A percentile compares a stretch with the other conserved stretches of the same genome.
These are phyloP conservation scores for Xylariaceae sp. DNA, from an alignment of 2,329 filamentous ascomycete genomes.

Conservation along the genomic window DNA sequence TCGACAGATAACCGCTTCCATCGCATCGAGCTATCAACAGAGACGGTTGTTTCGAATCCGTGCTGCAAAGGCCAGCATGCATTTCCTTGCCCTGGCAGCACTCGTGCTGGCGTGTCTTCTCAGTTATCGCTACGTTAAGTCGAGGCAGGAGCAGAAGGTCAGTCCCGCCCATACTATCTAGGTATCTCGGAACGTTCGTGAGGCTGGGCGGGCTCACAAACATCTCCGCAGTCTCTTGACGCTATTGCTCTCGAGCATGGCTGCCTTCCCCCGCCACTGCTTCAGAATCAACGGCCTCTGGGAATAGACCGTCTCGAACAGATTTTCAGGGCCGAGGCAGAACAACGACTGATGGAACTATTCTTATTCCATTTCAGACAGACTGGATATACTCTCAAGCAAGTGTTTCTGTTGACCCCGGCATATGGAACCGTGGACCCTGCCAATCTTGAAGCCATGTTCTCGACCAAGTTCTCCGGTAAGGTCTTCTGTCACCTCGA, in stretches of 20 bases:
- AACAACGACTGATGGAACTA: constrained; percentile 10
- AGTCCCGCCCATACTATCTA: not conserved
- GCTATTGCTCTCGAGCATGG: constrained; percentile 8
- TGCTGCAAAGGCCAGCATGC: constrained; percentile 1
- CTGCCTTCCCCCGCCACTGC: constrained; percentile 8
- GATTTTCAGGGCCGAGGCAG: constrained; percentile 10
- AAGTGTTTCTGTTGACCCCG: constrained; percentile 8
- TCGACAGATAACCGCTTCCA: constrained; percentile 3
- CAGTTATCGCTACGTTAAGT: constrained; percentile 3
- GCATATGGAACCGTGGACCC: constrained; percentile 17
- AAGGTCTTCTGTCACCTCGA: no score
- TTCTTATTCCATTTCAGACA: constrained; percentile 12
- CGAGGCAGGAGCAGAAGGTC: constrained; percentile 4
- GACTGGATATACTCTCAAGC: constrained; percentile 12
- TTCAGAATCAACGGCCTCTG: constrained; percentile 10
- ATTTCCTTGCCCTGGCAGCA: constrained; percentile 1
- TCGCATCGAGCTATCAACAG: constrained; percentile 6
- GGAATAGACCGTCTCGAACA: constrained; percentile 12
- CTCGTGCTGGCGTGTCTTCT: constrained; percentile 2
- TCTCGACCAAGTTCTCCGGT: constrained; percentile 15
- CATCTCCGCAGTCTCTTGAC: constrained; percentile 6
- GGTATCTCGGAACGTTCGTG: not conserved
- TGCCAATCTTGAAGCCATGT: constrained; percentile 14
- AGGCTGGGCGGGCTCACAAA: not conserved
- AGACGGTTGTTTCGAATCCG: not conserved